Evolutionary conservation across 352 stramenopile genomes (phyloP), one percentile per base, ranked within the genome.

Genomic region (Elongisporangium undulatum): DNA sequence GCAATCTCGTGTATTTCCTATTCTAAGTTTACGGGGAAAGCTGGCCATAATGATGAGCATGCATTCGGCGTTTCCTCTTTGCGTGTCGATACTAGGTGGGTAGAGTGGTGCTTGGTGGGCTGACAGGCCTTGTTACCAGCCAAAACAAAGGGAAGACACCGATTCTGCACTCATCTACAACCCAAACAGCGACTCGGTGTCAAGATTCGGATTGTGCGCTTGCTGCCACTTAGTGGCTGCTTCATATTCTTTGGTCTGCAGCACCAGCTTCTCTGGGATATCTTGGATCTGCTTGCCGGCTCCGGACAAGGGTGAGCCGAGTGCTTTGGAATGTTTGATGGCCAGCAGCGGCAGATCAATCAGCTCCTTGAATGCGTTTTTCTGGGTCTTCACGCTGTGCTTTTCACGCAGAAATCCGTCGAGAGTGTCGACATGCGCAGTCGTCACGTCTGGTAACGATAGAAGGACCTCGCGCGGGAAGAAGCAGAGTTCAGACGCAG

Each of bases 331-430:
- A 56, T 79, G 73, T 51, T 80, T 73, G 39, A 87, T 73, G 0
- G 77, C 76, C 29, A 89, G 62, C 56, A 91, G 81, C 6, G 81
- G 81, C 50, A 71, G 73, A 56, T 93, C 83, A 8, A 93, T 54
- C 9, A 93, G 67, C 65, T 93, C 83, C 59, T 91, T 93, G 62
- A 93, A 75, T 9, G 77, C 76, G 56, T 90, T 93, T 69, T 93
- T 93, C 59, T 93, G 83, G 20, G 77, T 88, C 61, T 93, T 93
- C 49, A 85, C 72, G 48, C 83, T 93, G 62, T 88, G 79, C 48
- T 90, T 90, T 58, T 85, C 71, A 23, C 83, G 79, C 52, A 93
- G 52, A 19, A 83, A 62, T 21, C 56, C 64, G 16, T 93, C 83
- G 0, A 86, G 68, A 4, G 67, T 64, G 17, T 78, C 80, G 9